Conservation (phyloP, 106 monocot genomes). For the Gastrodia elata region DNA sequence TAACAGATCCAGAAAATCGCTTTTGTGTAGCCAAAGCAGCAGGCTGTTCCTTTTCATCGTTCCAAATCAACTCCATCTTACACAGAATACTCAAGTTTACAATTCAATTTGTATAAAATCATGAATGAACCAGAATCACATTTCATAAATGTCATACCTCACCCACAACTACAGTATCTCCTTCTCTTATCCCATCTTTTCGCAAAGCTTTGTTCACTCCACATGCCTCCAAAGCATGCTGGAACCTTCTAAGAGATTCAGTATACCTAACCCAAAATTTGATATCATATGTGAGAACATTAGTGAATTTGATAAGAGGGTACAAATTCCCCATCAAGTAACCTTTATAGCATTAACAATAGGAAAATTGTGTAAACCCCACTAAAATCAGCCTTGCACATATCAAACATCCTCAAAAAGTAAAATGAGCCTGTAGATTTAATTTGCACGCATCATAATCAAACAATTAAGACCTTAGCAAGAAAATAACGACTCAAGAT, state of each 20-base stretch:
- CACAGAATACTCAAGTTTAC: background rate
- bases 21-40: constrained; percentile 30
- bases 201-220: constrained; percentile 88
- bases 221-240: constrained; percentile 94
- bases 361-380: background rate
- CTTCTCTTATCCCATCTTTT: constrained; percentile 87
- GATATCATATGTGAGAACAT: background rate
- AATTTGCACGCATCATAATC: too few species aligned
- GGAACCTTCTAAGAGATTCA: constrained; percentile 90
- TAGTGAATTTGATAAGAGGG: background rate
- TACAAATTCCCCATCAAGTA: background rate
- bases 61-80: constrained; percentile 98
- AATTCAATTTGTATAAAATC: background rate
- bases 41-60: constrained; percentile 31
- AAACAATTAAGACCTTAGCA: too few species aligned
- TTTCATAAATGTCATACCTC: constrained; percentile 51
- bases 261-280: constrained; percentile 45
- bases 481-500: too few species aligned
- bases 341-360: background rate
- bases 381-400: too few species aligned
- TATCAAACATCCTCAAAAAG: too few species aligned
- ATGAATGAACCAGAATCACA: background rate
- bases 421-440: too few species aligned
- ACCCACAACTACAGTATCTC: constrained; percentile 87
- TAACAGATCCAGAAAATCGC: constrained; percentile 22